Evolutionary conservation across 441 rosid genomes (phyloP), one percentile per base, ranked within the genome.

Genomic region (Viola pubescens): DNA sequence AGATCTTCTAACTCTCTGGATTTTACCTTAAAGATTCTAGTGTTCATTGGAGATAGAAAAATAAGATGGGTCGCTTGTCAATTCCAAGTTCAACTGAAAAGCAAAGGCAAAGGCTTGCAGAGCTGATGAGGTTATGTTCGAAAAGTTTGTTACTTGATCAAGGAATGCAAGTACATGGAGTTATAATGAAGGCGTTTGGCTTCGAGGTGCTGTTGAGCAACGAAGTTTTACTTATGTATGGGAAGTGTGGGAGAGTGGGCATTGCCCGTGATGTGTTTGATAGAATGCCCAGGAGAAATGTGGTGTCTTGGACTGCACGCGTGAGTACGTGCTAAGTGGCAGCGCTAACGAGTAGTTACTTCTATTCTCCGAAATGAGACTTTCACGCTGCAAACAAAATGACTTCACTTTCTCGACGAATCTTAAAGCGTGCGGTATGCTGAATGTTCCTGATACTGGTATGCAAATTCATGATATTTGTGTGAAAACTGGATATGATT

Each of bases 241-340:
- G 82, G 5, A 87, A 89, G 77, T 86, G 95, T 66, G 77, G 79
- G 59, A 65, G 71, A 67, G 61, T 75, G 57, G 61, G 43, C 19
- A 8, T 60, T 58, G 89, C 97, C 40, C 68, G 71, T 51, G 50
- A 41, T 12, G 85, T 92, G 92, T 89, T 92, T 66, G 92, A 87
- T 59, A 76, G 55, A 78, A 87, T 89, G 98, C 71, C 61, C 48
- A 77, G 71, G 13, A 81, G 90, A 78, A 92, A 89, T 41, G 88
- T 85, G 68, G 94, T 92, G 79, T 86, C 97, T 10, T 89, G 96
- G 96, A 87, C 94, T 1, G 34, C 34, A 26, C 2, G 34, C 34
- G 34, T 26, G 34, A 26, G 3, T 26, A 26, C 34, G 2, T 26
- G 34, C 34, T 1, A 26, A 1, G 2, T 26, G 34, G 34, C 34